These are phyloP conservation scores for Aurifilum marmelostoma DNA, from an alignment of 2,329 filamentous ascomycete species.

Conservation along the genomic window DNA sequence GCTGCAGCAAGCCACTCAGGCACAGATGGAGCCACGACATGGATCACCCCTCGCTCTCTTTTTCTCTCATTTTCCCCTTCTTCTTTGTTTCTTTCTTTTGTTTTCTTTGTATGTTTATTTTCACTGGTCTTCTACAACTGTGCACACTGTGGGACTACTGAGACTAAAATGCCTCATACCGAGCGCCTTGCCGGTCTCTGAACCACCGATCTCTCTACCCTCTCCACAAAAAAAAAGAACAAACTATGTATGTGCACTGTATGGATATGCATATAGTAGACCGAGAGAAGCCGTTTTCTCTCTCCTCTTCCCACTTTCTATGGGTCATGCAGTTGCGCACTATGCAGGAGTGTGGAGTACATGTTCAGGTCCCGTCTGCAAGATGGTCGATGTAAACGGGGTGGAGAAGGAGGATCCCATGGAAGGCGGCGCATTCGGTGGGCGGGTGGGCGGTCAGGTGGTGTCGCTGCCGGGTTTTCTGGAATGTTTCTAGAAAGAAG, in stretches of 20 bases:
- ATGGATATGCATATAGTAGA: background rate
- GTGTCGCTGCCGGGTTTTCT: background rate
- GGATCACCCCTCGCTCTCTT: background rate
- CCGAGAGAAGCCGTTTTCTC: background rate
- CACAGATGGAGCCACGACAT: background rate
- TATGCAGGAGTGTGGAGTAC: conserved; percentile 9
- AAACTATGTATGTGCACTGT: background rate
- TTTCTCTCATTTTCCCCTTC: background rate
- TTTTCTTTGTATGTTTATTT: background rate
- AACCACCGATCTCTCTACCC: background rate
- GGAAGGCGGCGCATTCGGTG: background rate
- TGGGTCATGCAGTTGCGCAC: background rate
- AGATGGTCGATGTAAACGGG: background rate
- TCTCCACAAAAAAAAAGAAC: background rate
- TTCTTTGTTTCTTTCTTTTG: background rate
- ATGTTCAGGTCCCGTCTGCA: conserved; percentile 3
- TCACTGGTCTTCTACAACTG: background rate
- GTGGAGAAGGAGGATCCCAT: background rate
- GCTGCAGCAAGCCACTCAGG: conserved; percentile 3
- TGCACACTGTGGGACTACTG: background rate
- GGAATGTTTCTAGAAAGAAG: conserved; percentile 5
- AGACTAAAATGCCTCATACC: conserved; percentile 1
- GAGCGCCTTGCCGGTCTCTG: background rate
- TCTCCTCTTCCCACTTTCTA: background rate
- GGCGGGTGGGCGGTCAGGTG: background rate